These are phyloP conservation scores for Lepiota venenata DNA, from an alignment of 768 basidiomycete genomes.

Conservation along the genomic window DNA sequence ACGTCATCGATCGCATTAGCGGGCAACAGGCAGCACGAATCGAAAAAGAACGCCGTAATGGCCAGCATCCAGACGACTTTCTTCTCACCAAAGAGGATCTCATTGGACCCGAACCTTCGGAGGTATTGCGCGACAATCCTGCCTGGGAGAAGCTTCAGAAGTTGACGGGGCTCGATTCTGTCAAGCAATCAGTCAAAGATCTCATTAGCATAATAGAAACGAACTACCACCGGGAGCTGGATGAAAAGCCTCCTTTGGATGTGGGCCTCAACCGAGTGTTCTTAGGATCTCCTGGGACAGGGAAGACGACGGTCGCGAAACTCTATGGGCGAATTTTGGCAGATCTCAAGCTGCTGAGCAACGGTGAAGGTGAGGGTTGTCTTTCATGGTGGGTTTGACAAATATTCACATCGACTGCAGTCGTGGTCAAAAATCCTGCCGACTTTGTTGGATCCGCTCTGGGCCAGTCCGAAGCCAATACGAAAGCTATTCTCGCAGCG, in stretches of 20 bases:
- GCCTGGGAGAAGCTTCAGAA: conserved; percentile 51
- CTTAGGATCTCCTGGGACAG: conserved; percentile 66
- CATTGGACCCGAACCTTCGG: conserved; percentile 62
- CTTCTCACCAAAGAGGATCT: conserved; percentile 50
- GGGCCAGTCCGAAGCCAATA: conserved; percentile 61
- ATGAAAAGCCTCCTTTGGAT: conserved; percentile 48
- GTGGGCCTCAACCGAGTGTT: conserved; percentile 64
- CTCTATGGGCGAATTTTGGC: conserved; percentile 62
- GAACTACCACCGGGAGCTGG: conserved; percentile 60
- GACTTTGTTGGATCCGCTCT: conserved; percentile 62
- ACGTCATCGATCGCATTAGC: conserved; percentile 40
- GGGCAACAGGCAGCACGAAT: conserved; percentile 55
- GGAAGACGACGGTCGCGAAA: conserved; percentile 68
- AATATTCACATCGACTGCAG: conserved; percentile 24
- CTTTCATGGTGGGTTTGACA: background rate
- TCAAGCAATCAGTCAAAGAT: conserved; percentile 51
- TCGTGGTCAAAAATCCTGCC: conserved; percentile 63
- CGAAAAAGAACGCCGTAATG: conserved; percentile 33
- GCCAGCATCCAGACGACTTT: conserved; percentile 44
- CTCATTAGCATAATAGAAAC: conserved; percentile 42
- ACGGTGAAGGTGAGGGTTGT: conserved; percentile 57
- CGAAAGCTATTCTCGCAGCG: conserved; percentile 56
- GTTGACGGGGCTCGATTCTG: conserved; percentile 51
- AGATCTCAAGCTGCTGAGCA: conserved; percentile 63
- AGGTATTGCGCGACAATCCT: conserved; percentile 38